Percentiles rank a stretch among this genome's conserved stretches.
phyloP scores from a whole-genome alignment of 192 early-diverging fungal species.

The Cladochytrium replicatum region DNA sequence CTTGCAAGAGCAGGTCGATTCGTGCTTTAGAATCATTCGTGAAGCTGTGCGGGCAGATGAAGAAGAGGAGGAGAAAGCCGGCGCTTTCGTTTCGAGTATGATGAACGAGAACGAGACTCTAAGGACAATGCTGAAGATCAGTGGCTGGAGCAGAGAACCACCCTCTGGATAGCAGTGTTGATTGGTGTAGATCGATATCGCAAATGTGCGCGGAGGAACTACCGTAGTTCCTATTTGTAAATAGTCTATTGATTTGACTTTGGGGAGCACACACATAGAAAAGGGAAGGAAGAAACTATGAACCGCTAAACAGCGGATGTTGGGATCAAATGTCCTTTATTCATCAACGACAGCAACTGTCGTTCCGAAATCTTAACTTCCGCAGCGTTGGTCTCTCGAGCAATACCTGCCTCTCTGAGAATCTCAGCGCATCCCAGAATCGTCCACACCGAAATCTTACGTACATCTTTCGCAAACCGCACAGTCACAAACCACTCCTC shows the following conservation, averaged over 20 bases:
- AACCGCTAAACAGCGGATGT: too few species aligned
- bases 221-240: too few species aligned
- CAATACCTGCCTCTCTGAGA: slow-evolving; percentile 47
- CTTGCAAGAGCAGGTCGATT: slow-evolving; percentile 17
- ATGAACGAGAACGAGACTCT: slow-evolving; percentile 19
- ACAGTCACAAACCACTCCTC: slow-evolving; percentile 57
- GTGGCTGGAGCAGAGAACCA: not conserved
- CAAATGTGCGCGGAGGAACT: too few species aligned
- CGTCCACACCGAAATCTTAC: slow-evolving; percentile 25
- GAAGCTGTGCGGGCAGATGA: slow-evolving; percentile 11
- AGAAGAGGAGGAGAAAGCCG: slow-evolving; percentile 9
- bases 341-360: too few species aligned
- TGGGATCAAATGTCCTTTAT: too few species aligned
- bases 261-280: too few species aligned
- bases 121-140: slow-evolving; percentile 10
- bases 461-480: slow-evolving; percentile 35
- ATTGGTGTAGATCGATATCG: too few species aligned
- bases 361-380: too few species aligned
- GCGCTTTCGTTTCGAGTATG: slow-evolving; percentile 8
- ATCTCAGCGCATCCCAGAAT: slow-evolving; percentile 37
- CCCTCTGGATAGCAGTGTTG: too few species aligned
- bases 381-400: too few species aligned
- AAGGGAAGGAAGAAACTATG: too few species aligned
- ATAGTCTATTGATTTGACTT: too few species aligned
- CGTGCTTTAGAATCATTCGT: slow-evolving; percentile 14